Base-by-base conservation (phyloP, 225 moss, liverwort and hornwort species). In the Bryum argenteum region DNA sequence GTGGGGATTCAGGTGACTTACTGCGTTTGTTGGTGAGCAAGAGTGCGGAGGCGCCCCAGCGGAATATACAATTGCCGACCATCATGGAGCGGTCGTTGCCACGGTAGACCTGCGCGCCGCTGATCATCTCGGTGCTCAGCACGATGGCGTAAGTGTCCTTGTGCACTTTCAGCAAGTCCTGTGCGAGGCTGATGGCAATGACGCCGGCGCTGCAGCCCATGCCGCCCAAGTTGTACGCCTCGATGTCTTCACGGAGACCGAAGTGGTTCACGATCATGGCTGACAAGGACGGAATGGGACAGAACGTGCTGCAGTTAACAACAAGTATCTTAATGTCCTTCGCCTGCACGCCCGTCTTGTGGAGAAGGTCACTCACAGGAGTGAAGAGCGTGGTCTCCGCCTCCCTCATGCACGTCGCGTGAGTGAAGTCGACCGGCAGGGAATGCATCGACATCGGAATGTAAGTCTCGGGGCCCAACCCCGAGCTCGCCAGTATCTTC, bases 181-280 rank as follows among this genome's bases (percentile, higher is more conserved):
- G 75, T 14, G 80, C 80, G 0, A 84, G 60, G 64, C 37, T 73
- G 59, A 84, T 51, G 2, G 78, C 80, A 11, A 84, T 45, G 21
- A 84, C 63, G 9, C 84, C 84, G 3, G 78, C 78, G 42, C 84
- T 84, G 71, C 84, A 84, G 11, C 84, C 84, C 84, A 84, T 84
- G 28, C 84, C 84, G 22, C 84, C 84, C 52, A 81, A 56, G 33
- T 75, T 81, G 38, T 59, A 84, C 23, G 81, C 59, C 75, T 84
- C 84, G 4, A 75, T 72, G 10, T 81, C 24, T 44, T 84, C 84
- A 20, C 69, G 77, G 69, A 84, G 11, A 11, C 78, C 64, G 72
- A 78, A 81, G 39, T 75, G 80, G 56, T 84, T 81, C 11, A 84
- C 84, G 20, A 84, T 56, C 77, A 81, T 81, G 11, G 81, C 9